Evolutionary conservation across 345 rosid genomes (phyloP).

Genomic region (Tarenaya hassleriana): DNA sequence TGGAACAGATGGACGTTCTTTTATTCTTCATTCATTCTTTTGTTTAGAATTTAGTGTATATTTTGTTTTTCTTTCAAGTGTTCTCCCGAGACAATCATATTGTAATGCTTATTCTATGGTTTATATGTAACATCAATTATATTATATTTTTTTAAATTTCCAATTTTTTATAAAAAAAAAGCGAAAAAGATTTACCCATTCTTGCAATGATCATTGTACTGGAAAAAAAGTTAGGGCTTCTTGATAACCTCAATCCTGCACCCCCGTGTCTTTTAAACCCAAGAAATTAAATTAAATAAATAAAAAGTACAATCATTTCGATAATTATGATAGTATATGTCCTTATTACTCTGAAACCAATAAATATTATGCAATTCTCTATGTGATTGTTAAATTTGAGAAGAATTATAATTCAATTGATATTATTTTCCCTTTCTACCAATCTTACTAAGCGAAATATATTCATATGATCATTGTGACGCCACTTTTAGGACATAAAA

Average conservation of each 20-base stretch:
- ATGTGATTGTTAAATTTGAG: background rate
- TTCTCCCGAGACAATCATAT: conserved; percentile 17
- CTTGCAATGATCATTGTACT: conserved; percentile 26
- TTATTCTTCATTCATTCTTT: conserved; percentile 41
- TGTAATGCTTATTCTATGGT: conserved; percentile 21
- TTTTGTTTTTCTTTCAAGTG: conserved; percentile 18
- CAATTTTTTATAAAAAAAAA: conserved; percentile 16
- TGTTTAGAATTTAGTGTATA: conserved; percentile 38
- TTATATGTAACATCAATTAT: conserved; percentile 13
- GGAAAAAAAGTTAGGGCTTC: conserved; percentile 8
- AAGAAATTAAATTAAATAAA: background rate
- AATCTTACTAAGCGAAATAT: too few relatives aligned
- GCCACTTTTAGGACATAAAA: too few relatives aligned
- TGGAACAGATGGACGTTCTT: conserved; percentile 36
- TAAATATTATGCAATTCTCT: background rate
- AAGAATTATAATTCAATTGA: too few relatives aligned
- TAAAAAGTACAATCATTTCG: background rate
- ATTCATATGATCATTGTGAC: too few relatives aligned
- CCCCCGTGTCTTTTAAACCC: background rate
- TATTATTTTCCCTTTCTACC: too few relatives aligned
- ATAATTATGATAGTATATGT: background rate
- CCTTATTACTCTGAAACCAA: background rate
- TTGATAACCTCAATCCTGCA: conserved; percentile 15
- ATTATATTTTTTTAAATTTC: conserved; percentile 12
- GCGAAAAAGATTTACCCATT: conserved; percentile 20